Percentiles rank a stretch among this genome's conserved stretches.
Evolutionary conservation across 202 grass and related monocot species (phyloP).

Genomic region (Setaria viridis): DNA sequence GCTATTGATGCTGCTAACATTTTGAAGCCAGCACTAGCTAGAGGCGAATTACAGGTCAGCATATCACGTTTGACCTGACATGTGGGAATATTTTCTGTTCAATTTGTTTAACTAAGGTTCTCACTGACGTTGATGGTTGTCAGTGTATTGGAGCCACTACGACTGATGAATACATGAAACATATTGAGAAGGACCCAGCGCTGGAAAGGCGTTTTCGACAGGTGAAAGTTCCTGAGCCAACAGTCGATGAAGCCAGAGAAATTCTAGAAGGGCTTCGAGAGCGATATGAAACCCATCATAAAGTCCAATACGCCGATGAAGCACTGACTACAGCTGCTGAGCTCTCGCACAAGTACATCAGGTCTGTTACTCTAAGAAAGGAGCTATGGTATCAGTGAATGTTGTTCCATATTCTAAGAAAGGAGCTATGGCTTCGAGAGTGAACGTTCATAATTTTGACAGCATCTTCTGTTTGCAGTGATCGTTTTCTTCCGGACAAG

Average conservation of each 20-base stretch:
- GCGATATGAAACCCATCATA: constrained; percentile 70
- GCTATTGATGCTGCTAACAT: constrained; percentile 71
- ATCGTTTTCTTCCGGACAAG: constrained; percentile 79
- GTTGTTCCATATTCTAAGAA: neutral
- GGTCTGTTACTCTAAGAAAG: constrained; percentile 40
- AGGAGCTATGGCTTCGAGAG: constrained; percentile 24
- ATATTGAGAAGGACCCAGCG: constrained; percentile 79
- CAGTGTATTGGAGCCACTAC: constrained; percentile 84
- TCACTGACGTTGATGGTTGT: neutral
- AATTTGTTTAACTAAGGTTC: neutral
- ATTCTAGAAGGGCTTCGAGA: constrained; percentile 63
- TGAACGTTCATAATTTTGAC: constrained; percentile 40
- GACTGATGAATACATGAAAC: constrained; percentile 78
- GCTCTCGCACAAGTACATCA: constrained; percentile 69
- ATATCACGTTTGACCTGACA: neutral
- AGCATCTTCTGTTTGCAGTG: constrained; percentile 45
- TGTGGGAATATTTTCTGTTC: neutral
- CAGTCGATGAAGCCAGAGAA: constrained; percentile 61
- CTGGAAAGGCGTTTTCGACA: constrained; percentile 78
- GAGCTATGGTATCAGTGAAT: neutral
- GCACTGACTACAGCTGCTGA: constrained; percentile 60
- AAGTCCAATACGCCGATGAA: constrained; percentile 55
- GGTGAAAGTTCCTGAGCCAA: constrained; percentile 73
- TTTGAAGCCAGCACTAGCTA: constrained; percentile 71
- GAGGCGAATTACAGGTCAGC: constrained; percentile 79